Percentiles rank a stretch among this genome's conserved stretches.
phyloP scores from a whole-genome alignment of 352 stramenopile genomes.

The Pythium oligandrum region DNA sequence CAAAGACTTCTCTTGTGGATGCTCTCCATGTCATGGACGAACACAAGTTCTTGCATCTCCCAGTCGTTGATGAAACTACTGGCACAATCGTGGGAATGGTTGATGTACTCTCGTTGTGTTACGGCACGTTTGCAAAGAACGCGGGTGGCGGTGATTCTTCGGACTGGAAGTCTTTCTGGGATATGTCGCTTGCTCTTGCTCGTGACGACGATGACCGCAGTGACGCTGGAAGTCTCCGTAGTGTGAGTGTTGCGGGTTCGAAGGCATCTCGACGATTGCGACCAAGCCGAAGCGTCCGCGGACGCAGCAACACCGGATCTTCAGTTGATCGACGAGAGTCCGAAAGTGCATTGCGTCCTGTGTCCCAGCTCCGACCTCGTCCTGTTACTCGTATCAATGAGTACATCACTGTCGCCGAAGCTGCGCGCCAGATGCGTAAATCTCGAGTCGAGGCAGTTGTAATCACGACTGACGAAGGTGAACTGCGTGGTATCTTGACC shows the following conservation, averaged over 20 bases:
- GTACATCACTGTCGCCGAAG: slow-evolving; percentile 83
- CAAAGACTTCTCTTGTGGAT: slow-evolving; percentile 93
- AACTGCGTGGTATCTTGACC: slow-evolving; percentile 81
- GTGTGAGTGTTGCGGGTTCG: slow-evolving; percentile 55
- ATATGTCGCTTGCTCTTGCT: slow-evolving; percentile 79
- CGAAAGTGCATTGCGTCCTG: slow-evolving; percentile 63
- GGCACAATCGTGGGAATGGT: slow-evolving; percentile 79
- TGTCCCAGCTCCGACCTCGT: slow-evolving; percentile 75
- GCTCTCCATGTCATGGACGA: slow-evolving; percentile 98
- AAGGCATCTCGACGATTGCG: slow-evolving; percentile 27
- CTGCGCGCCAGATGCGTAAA: slow-evolving; percentile 75
- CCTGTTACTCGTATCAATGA: slow-evolving; percentile 82
- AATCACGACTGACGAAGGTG: slow-evolving; percentile 77
- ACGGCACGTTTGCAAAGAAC: slow-evolving; percentile 80
- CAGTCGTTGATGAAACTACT: slow-evolving; percentile 88
- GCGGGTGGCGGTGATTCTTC: slow-evolving; percentile 47
- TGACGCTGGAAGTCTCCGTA: slow-evolving; percentile 42
- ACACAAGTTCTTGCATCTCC: slow-evolving; percentile 96
- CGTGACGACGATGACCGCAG: slow-evolving; percentile 71
- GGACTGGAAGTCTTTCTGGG: slow-evolving; percentile 87
- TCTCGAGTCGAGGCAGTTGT: slow-evolving; percentile 82
- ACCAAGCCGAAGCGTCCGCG: slow-evolving; percentile 13
- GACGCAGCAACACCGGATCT: slow-evolving; percentile 35
- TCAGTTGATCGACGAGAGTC: slow-evolving; percentile 49
- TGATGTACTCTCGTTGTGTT: slow-evolving; percentile 86